These are phyloP conservation scores for Drechslera avenae DNA, from an alignment of 2,329 filamentous ascomycete species.

Conservation along the genomic window DNA sequence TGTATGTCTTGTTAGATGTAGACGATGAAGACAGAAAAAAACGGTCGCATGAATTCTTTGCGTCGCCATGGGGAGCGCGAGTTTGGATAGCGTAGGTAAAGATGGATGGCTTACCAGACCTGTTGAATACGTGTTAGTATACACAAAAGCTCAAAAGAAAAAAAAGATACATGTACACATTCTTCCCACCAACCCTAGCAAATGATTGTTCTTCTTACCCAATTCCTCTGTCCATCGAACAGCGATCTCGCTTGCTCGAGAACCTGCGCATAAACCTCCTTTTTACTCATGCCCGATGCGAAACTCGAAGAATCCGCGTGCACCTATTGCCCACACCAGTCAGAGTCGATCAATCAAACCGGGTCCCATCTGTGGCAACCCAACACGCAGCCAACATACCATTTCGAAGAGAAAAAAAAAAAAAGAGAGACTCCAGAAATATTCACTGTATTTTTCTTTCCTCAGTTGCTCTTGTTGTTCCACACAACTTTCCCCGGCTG, in stretches of 20 bases:
- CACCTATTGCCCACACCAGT: conserved; percentile 52
- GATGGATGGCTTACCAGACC: too few species aligned
- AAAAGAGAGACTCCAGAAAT: too few species aligned
- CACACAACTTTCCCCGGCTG: not conserved
- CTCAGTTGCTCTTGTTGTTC: not conserved
- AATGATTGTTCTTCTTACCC: conserved; percentile 60
- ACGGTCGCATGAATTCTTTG: too few species aligned
- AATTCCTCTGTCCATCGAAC: conserved; percentile 75
- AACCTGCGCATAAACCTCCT: conserved; percentile 75
- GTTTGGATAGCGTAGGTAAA: too few species aligned
- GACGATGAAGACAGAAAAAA: not conserved
- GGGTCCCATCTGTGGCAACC: too few species aligned
- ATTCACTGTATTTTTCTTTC: conserved; percentile 1
- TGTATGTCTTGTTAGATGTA: not conserved
- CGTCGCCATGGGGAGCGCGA: too few species aligned
- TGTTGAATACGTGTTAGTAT: too few species aligned
- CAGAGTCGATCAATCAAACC: conserved; percentile 1
- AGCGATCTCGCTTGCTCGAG: conserved; percentile 71
- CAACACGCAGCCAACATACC: not conserved
- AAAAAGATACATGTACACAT: too few species aligned
- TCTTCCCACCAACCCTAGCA: not conserved
- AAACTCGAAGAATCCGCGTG: conserved; percentile 83
- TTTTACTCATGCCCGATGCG: conserved; percentile 67
- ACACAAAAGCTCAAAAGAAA: too few species aligned
- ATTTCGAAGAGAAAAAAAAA: not conserved